Conservation (phyloP, 345 rosid species). For the Zanthoxylum bungeanum region DNA sequence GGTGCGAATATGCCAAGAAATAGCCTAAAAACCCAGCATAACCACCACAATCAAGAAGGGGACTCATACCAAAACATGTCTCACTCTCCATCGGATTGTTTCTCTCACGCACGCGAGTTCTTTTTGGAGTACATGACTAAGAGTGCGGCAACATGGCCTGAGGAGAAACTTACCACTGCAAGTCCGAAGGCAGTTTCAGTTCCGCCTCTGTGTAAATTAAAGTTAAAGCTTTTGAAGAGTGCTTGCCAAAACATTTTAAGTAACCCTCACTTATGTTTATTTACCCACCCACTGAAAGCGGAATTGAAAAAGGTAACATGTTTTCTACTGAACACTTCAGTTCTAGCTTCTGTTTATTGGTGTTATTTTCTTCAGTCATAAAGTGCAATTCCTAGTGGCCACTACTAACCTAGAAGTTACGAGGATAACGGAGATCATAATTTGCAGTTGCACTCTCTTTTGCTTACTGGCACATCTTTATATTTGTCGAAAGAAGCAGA, state of each 20-base stretch:
- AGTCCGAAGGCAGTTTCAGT: conserved; percentile 23
- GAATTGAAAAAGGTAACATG: conserved; percentile 43
- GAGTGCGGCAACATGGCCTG: conserved; percentile 79
- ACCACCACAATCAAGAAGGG: conserved; percentile 25
- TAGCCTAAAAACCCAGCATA: neutral
- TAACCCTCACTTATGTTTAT: conserved; percentile 55
- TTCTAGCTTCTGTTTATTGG: neutral
- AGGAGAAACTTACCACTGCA: conserved; percentile 58
- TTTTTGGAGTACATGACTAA: conserved; percentile 39
- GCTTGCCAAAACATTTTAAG: conserved; percentile 49
- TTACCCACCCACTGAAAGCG: conserved; percentile 32
- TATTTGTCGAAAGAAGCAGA: neutral
- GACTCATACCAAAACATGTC: conserved; percentile 32
- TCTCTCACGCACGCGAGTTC: conserved; percentile 44
- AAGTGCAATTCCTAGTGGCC: neutral
- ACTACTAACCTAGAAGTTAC: neutral
- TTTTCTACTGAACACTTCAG: neutral
- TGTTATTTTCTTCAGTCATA: neutral
- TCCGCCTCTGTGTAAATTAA: conserved; percentile 42
- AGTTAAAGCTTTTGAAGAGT: conserved; percentile 55
- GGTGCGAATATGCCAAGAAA: conserved; percentile 5
- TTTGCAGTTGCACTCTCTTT: neutral
- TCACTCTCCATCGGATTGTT: conserved; percentile 44
- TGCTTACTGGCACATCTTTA: neutral
- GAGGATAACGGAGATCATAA: neutral